phyloP scores from a whole-genome alignment of 2,329 filamentous ascomycete species.

The Epichloe coenophiala region DNA sequence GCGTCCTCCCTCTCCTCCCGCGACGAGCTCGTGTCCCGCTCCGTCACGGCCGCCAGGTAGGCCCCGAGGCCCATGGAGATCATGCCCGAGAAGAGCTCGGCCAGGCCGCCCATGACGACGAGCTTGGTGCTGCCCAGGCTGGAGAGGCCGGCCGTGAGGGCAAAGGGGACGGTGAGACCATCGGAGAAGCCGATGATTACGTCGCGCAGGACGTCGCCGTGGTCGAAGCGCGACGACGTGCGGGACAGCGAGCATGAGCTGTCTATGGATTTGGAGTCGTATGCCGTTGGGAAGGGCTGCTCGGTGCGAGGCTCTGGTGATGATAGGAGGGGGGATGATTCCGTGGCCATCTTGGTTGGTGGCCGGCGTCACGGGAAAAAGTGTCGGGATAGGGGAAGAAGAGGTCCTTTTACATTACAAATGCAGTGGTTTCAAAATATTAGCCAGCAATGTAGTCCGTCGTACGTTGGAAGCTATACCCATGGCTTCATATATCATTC shows the following conservation, averaged over 20 bases:
- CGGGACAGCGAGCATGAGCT: constrained; percentile 8
- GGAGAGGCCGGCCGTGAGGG: constrained; percentile 60
- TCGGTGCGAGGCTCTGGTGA: constrained; percentile 18
- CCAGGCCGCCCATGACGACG: constrained; percentile 59
- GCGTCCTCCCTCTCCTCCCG: constrained; percentile 31
- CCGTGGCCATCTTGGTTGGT: constrained; percentile 9
- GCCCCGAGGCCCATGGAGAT: constrained; percentile 69
- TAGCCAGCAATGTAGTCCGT: no score
- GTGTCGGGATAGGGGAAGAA: no score
- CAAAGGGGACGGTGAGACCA: constrained; percentile 68
- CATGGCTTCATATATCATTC: no score
- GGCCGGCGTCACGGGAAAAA: no score
- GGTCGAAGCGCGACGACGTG: constrained; percentile 18
- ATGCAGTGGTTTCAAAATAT: no score
- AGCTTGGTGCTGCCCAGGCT: constrained; percentile 50
- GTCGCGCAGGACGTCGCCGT: constrained; percentile 40
- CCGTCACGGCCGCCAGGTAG: constrained; percentile 52
- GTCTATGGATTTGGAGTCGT: constrained; percentile 13
- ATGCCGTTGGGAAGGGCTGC: constrained; percentile 9
- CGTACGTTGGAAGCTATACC: neutral
- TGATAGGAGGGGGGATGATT: constrained; percentile 21
- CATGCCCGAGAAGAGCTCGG: constrained; percentile 61
- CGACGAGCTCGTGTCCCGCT: constrained; percentile 36
- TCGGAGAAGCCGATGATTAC: constrained; percentile 67
- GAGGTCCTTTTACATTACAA: no score